Evolutionary conservation across 768 basidiomycete genomes (phyloP), one percentile per base, ranked within the genome.

Genomic region (Pulveroboletus sp.): DNA sequence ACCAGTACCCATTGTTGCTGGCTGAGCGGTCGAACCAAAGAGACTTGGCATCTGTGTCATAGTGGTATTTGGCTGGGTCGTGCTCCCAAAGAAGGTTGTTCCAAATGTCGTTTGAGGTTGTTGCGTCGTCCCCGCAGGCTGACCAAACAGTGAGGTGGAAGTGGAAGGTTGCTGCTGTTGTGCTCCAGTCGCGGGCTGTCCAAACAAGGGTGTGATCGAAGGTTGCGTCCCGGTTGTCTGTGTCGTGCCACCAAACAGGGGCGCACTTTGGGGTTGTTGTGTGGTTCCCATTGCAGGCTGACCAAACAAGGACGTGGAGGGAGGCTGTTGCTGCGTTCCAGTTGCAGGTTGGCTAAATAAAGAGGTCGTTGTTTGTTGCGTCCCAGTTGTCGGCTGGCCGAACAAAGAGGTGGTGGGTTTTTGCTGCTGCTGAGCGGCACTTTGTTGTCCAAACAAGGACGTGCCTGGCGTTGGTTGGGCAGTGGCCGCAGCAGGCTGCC

Each of bases 131-230:
- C 56, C 59, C 53, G 53, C 51, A 25, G 63, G 55, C 42, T 71
- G 69, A 2, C 75, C 70, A 52, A 78, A 77, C 23, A 74, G 43
- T 1, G 72, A 62, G 1, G 58, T 51, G 12, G 59, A 62, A 1
- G 58, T 51, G 12, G 59, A 43, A 12, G 57, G 52, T 42, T 69
- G 70, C 21, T 71, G 71, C 20, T 69, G 69, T 21, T 75, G 75
- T 24, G 44, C 69, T 33, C 55, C 59, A 12, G 59, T 34, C 12
- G 65, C 45, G 14, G 71, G 54, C 45, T 74, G 68, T 33, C 60
- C 60, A 31, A 65, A 63, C 49, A 62, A 43, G 29, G 62, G 14
- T 4, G 56, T 47, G 14, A 45, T 43, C n/a, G 51, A 45, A 6
- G 51, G 9, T 43, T 60, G 61, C 9, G 36, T 33, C n/a, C 51